Conservation (phyloP, 1,284 basidiomycete species). For the Golubevia pallescens region DNA sequence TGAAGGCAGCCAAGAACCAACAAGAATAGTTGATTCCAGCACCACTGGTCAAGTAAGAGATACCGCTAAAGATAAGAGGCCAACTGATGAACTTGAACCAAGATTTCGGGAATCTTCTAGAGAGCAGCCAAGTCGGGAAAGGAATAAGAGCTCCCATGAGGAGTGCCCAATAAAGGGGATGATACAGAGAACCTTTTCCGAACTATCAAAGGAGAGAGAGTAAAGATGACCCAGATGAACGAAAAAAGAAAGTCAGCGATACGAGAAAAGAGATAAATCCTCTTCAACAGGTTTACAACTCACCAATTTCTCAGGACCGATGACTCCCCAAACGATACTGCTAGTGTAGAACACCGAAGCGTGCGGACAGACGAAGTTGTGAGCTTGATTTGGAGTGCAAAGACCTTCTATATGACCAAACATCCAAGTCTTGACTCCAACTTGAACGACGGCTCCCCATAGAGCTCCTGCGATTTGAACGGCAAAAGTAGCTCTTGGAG, state of each 20-base stretch:
- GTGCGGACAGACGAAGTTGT: conserved; percentile 7
- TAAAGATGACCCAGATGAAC: not conserved
- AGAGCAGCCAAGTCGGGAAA: conserved; percentile 6
- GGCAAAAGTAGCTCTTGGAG: conserved; percentile 31
- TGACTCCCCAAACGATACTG: conserved; percentile 13
- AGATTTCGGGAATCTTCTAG: conserved; percentile 3
- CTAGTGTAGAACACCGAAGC: not conserved
- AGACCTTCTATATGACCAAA: conserved; percentile 4
- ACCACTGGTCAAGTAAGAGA: conserved; percentile 2
- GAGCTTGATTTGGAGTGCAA: conserved; percentile 3
- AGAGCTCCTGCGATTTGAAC: conserved; percentile 11
- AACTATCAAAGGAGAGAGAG: not conserved
- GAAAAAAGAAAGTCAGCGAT: not conserved
- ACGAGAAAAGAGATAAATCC: not conserved
- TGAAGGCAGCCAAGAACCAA: conserved; percentile 6
- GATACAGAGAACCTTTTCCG: not conserved
- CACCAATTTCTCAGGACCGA: conserved; percentile 5
- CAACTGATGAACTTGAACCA: conserved; percentile 7
- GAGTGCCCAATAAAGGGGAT: not conserved
- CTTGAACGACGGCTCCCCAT: not conserved
- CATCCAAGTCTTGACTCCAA: conserved; percentile 6
- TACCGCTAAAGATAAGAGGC: conserved; percentile 7
- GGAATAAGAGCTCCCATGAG: conserved; percentile 6
- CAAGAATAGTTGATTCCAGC: conserved; percentile 5
- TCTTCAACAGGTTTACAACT: too few species aligned